Conservation (phyloP, 1,139 yeast genomes). For the Protomyces arabidopsidicola region DNA sequence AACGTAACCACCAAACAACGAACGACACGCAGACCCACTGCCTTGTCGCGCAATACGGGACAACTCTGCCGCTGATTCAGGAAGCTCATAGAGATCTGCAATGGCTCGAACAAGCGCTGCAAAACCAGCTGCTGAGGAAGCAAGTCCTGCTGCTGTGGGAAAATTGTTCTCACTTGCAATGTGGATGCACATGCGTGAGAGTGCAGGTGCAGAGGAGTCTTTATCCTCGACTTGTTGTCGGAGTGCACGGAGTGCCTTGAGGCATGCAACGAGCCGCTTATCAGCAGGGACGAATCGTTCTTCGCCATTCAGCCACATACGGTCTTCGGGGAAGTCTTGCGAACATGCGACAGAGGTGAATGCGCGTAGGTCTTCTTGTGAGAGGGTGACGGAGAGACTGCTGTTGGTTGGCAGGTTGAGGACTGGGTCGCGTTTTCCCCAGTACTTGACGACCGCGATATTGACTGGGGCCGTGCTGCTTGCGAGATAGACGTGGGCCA, state of each 20-base stretch:
- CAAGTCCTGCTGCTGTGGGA: slow-evolving; percentile 98
- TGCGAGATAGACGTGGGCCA: slow-evolving; percentile 50
- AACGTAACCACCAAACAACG: slow-evolving; percentile 93
- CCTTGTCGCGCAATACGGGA: slow-evolving; percentile 96
- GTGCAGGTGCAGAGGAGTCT: slow-evolving; percentile 52
- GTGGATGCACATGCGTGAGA: slow-evolving; percentile 64
- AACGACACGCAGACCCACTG: slow-evolving; percentile 96
- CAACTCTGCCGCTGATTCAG: slow-evolving; percentile 74
- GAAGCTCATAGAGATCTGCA: slow-evolving; percentile 74
- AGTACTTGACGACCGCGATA: slow-evolving; percentile 92
- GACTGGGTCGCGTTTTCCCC: slow-evolving; percentile 92
- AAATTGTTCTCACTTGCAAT: slow-evolving; percentile 92
- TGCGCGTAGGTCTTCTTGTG: slow-evolving; percentile 85
- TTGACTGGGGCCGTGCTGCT: slow-evolving; percentile 96
- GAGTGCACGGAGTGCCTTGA: slow-evolving; percentile 64
- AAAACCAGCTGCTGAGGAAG: slow-evolving; percentile 96
- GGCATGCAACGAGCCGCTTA: slow-evolving; percentile 74
- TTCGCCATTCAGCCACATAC: slow-evolving; percentile 74
- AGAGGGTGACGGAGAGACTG: slow-evolving; percentile 86
- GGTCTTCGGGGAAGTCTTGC: slow-evolving; percentile 55
- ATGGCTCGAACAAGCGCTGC: slow-evolving; percentile 90
- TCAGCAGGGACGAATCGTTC: slow-evolving; percentile 57
- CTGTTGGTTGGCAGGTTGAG: slow-evolving; percentile 92
- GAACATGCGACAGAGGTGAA: slow-evolving; percentile 80
- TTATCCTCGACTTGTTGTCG: slow-evolving; percentile 53